Evolutionary conservation across 805 yeast species (phyloP), one percentile per base, ranked within the genome.

Genomic region (Lipomyces mesembrius): DNA sequence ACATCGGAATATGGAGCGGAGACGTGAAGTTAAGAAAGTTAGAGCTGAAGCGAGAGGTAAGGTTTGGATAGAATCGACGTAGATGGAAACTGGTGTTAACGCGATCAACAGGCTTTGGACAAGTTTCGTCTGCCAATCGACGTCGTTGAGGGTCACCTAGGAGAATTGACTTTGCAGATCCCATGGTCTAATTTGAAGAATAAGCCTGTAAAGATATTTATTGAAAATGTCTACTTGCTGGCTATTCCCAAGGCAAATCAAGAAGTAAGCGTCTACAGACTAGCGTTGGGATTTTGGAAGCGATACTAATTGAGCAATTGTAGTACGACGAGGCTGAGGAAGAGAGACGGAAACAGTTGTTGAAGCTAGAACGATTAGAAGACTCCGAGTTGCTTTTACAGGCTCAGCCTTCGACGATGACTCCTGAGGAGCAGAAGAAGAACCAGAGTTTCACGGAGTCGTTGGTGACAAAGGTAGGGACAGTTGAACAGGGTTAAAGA

Each of bases 1-100:
- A 95, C 73, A 93, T 95, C 63, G 99, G 98, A 4, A 92, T 95
- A 43, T 93, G 98, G 97, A 87, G 92, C 74, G 99, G 99, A 49
- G 98, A 95, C 81, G 98, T 93, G 37, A 91, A 91, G 76, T 81
- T 95, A 63, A 84, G 83, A 69, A 88, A 93, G 76, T 83, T 96
- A 68, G 84, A 88, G 65, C 81, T 95, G 66, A 92, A 91, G 78
- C 89, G 90, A 68, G 98, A 93, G 76, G 81, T 79, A 66, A 57
- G 79, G 25, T 14, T 2, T 17, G 49, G 22, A 7, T 43, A 17
- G 22, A 43, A 43, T 43, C 7, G 49, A 5, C 22, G 25, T 43
- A 43, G 9, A 17, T 43, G 9, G 43, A 37, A 11, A 37, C 5
- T n/a, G 39, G 22, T 25, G 17, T 64, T 66, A 39, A 60, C 55